Evolutionary conservation across 2,329 filamentous ascomycete genomes (phyloP), one percentile per base, ranked within the genome.

Genomic region (Trichoderma atroviride): DNA sequence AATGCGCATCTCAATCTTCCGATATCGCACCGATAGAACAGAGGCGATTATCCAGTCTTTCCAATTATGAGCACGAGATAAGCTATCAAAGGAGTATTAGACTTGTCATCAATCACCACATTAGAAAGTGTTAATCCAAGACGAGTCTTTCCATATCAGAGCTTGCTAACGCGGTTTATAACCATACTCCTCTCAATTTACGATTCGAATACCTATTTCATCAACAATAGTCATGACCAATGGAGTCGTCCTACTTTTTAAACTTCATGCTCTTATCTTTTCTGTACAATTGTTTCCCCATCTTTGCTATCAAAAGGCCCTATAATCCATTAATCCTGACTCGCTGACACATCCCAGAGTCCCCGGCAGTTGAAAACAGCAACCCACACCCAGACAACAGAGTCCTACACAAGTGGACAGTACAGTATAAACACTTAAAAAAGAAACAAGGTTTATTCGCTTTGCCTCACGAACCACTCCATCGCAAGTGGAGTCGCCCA

Each of bases 401-500:
- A n/a, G n/a, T n/a, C n/a, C n/a, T n/a, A n/a, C n/a, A n/a, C n/a
- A n/a, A n/a, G n/a, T n/a, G n/a, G n/a, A n/a, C n/a, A n/a, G n/a
- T n/a, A n/a, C n/a, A n/a, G n/a, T 50, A 50, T 50, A 13, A 50
- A 50, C n/a, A 50, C n/a, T 19, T 19, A 50, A n/a, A n/a, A n/a
- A n/a, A n/a, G n/a, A n/a, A n/a, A 24, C 4, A 5, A 50, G 22
- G 6, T 43, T 43, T 43, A 3, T 43, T 19, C 19, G n/a, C 9
- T 13, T 50, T 24, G n/a, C 11, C 47, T 24, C 47, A 50, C 47
- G 33, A 35, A 50, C n/a, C 22, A 16, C 37, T 62, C 43, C 43
- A 52, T 62, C 35, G 47, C 47, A 64, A 64, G 50, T 55, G 47
- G 61, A 64, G 50, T 33, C 55, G 35, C 29, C n/a, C 19, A n/a